These are phyloP conservation scores for Talaromyces ruber DNA, from an alignment of 495 filamentous ascomycete genomes.

Conservation along the genomic window DNA sequence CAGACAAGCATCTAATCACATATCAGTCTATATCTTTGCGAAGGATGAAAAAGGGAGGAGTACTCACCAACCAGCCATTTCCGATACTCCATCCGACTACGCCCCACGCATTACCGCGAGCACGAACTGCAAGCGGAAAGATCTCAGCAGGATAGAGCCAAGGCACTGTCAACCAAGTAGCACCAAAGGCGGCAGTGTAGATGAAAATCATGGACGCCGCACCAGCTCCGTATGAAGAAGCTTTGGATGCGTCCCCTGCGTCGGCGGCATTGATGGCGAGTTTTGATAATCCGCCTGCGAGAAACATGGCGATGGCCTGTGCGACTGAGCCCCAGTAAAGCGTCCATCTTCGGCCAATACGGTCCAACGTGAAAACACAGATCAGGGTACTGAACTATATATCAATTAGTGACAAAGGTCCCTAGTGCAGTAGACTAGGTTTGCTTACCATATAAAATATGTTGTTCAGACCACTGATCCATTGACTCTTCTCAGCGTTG, in stretches of 20 bases:
- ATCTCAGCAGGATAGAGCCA: conserved; percentile 69
- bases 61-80: conserved; percentile 52
- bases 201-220: conserved; percentile 63
- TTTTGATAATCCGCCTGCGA: conserved; percentile 46
- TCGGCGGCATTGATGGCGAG: conserved; percentile 32
- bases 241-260: conserved; percentile 24
- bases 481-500: conserved; percentile 48
- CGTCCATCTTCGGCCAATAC: conserved; percentile 60
- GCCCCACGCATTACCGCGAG: conserved; percentile 67
- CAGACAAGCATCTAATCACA: conserved; percentile 43
- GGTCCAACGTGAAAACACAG: conserved; percentile 61
- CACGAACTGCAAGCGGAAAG: conserved; percentile 59
- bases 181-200: conserved; percentile 60
- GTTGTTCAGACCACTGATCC: conserved; percentile 63
- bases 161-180: conserved; percentile 64
- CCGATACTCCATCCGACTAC: conserved; percentile 67
- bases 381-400: conserved; percentile 49
- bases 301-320: conserved; percentile 54
- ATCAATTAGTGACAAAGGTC: neutral
- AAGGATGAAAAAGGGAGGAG: neutral
- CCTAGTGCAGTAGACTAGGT: neutral
- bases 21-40: neutral
- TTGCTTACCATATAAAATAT: conserved; percentile 47
- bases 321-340: conserved; percentile 58
- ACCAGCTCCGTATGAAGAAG: conserved; percentile 49